Evolutionary conservation across 495 filamentous ascomycete species (phyloP).

Genomic region (Daldinia loculata): DNA sequence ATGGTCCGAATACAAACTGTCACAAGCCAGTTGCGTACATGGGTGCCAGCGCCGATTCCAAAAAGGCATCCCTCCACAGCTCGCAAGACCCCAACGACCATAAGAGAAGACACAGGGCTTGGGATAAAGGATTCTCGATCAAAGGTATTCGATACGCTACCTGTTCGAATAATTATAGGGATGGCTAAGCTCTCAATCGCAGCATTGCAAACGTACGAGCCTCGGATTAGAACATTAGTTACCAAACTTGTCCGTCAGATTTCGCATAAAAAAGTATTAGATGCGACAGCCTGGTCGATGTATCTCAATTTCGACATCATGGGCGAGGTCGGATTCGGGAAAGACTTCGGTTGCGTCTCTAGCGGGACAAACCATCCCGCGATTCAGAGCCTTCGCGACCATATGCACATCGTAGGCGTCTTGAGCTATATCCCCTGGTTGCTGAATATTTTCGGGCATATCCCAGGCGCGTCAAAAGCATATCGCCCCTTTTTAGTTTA

Average conservation of each 20-base stretch:
- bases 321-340: slow-evolving; percentile 38
- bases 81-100: slow-evolving; percentile 42
- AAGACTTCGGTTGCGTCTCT: slow-evolving; percentile 53
- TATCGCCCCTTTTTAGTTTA: slow-evolving; percentile 23
- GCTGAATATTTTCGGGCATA: slow-evolving; percentile 24
- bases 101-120: slow-evolving; percentile 45
- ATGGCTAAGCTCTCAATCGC: background rate
- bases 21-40: slow-evolving; percentile 53
- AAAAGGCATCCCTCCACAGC: slow-evolving; percentile 40
- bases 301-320: slow-evolving; percentile 48
- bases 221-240: slow-evolving; percentile 38
- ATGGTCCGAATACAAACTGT: slow-evolving; percentile 47
- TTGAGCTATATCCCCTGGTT: slow-evolving; percentile 52
- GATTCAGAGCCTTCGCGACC: slow-evolving; percentile 43
- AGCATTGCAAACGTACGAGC: slow-evolving; percentile 43
- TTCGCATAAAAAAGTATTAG: slow-evolving; percentile 27
- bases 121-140: slow-evolving; percentile 46
- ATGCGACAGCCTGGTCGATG: slow-evolving; percentile 43
- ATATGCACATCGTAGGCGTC: slow-evolving; percentile 47
- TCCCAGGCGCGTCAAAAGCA: slow-evolving; percentile 15
- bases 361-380: slow-evolving; percentile 41
- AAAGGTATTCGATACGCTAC: slow-evolving; percentile 35
- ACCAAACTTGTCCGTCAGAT: slow-evolving; percentile 44
- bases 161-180: background rate
- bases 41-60: slow-evolving; percentile 30